Evolutionary conservation across 1,284 basidiomycete species (phyloP), one percentile per base, ranked within the genome.

Genomic region (Takashimella tepidaria): DNA sequence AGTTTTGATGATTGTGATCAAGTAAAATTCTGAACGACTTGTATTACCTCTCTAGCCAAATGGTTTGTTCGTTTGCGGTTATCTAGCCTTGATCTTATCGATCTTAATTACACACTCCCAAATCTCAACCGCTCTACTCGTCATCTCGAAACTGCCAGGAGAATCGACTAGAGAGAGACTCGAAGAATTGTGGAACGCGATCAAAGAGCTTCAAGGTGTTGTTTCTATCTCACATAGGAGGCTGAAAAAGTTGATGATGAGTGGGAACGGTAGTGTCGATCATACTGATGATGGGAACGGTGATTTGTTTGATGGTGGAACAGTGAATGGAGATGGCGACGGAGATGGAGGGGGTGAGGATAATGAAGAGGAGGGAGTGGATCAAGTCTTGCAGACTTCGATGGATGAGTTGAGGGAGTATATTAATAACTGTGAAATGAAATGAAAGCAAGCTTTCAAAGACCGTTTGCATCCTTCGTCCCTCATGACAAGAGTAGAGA

Each of bases 21-120:
- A n/a, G n/a, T n/a, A n/a, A n/a, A n/a, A n/a, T n/a, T n/a, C n/a
- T n/a, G n/a, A n/a, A n/a, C n/a, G n/a, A n/a, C n/a, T n/a, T n/a
- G n/a, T n/a, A n/a, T n/a, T n/a, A n/a, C n/a, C n/a, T n/a, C n/a
- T n/a, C n/a, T n/a, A n/a, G n/a, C n/a, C n/a, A n/a, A n/a, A n/a
- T n/a, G n/a, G n/a, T n/a, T n/a, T n/a, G n/a, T n/a, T n/a, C 20
- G 10, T 23, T 5, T 47, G 24, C 2, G 59, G 57, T 16, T 58
- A 63, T 47, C 49, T 63, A 11, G 61, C 57, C n/a, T 53, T 63
- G 3, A 45, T 63, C 3, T 43, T 61, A 11, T 47, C 54, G 2
- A 59, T 37, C 31, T 37, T 37, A 8, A 37, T 37, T 37, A 37
- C 31, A 8, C 31, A 37, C 16, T 37, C 31, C 31, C 31, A 16